Evolutionary conservation across 768 basidiomycete genomes (phyloP).

Genomic region (Psilocybe subaeruginosa): DNA sequence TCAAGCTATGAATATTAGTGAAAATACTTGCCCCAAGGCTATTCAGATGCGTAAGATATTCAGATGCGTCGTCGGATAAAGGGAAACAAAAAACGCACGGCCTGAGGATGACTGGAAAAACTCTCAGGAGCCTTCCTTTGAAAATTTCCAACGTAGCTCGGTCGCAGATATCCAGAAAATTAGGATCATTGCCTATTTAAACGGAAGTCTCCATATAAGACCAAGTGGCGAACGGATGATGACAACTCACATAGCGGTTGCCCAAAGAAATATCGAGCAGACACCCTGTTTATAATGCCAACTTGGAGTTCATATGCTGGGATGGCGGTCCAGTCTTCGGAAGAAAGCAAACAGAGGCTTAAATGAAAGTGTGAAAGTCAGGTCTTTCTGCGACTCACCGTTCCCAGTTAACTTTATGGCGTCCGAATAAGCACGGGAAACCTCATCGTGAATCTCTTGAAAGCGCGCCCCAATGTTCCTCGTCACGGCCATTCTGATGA

Average conservation of each 20-base stretch:
- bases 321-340: constrained; percentile 15
- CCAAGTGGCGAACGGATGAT: too few relatives aligned
- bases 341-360: background rate
- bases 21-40: constrained; percentile 22
- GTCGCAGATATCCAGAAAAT: constrained; percentile 16
- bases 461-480: constrained; percentile 27
- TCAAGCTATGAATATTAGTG: constrained; percentile 13
- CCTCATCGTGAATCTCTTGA: constrained; percentile 29
- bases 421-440: constrained; percentile 21
- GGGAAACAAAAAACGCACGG: constrained; percentile 20
- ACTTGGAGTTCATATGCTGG: constrained; percentile 7
- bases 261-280: constrained; percentile 3
- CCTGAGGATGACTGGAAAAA: constrained; percentile 28
- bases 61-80: too few relatives aligned
- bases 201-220: too few relatives aligned
- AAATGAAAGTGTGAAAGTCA: background rate
- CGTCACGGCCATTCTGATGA: constrained; percentile 35
- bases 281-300: background rate
- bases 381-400: background rate
- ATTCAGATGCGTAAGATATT: too few relatives aligned
- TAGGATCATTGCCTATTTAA: constrained; percentile 23
- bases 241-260: constrained; percentile 23
- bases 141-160: constrained; percentile 20
- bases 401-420: constrained; percentile 11
- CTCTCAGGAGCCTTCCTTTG: constrained; percentile 18